phyloP scores from a whole-genome alignment of 2,329 filamentous ascomycete genomes.

The Seiridium cupressi region DNA sequence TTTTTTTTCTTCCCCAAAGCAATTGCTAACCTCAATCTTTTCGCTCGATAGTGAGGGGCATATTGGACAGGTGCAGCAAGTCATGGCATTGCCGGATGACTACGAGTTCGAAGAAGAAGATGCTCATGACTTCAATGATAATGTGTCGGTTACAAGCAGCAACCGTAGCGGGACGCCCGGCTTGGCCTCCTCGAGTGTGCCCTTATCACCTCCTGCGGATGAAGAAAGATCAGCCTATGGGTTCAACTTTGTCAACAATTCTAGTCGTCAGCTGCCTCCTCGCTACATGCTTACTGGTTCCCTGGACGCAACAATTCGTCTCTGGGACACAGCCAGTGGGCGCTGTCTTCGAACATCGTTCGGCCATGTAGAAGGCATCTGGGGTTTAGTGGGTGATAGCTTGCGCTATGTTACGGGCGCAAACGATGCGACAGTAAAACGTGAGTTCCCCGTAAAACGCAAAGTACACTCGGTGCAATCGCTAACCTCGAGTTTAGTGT shows the following conservation, averaged over 20 bases:
- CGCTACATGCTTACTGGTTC: constrained; percentile 92
- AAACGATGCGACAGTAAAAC: constrained; percentile 71
- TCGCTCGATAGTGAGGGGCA: constrained; percentile 64
- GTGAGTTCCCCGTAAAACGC: constrained; percentile 76
- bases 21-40: no score
- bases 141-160: constrained; percentile 45
- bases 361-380: constrained; percentile 93
- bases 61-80: constrained; percentile 92
- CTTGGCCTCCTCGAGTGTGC: constrained; percentile 19
- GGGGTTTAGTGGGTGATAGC: constrained; percentile 87
- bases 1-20: no score
- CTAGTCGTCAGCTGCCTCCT: constrained; percentile 69
- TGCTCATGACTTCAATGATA: constrained; percentile 52
- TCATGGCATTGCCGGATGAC: constrained; percentile 78
- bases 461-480: no score
- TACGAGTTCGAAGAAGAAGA: constrained; percentile 80
- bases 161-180: constrained; percentile 39
- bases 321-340: constrained; percentile 86
- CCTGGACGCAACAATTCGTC: constrained; percentile 84
- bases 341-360: constrained; percentile 90
- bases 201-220: constrained; percentile 22
- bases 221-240: constrained; percentile 57
- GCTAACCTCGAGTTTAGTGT: background rate
- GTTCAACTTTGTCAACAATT: constrained; percentile 58
- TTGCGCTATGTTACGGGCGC: constrained; percentile 84